Percentiles rank a stretch among this genome's conserved stretches.
Conservation (phyloP, 73 alveolate genomes). For the Urostyla sp. region DNA sequence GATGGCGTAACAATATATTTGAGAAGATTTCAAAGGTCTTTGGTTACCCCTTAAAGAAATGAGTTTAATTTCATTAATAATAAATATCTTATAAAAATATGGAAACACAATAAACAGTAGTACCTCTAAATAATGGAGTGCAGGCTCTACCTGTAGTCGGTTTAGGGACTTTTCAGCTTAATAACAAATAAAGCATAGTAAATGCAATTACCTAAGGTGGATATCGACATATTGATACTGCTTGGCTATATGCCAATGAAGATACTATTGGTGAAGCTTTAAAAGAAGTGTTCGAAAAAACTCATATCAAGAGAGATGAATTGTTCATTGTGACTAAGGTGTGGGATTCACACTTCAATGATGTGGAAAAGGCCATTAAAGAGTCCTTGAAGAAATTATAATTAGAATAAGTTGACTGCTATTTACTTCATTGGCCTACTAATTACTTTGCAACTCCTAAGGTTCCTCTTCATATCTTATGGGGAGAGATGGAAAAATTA, state of each 20-base stretch:
- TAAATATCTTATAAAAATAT: background rate
- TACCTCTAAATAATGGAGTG: conserved; percentile 49
- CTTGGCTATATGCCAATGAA: conserved; percentile 70
- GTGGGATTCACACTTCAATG: conserved; percentile 54
- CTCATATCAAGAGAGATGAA: conserved; percentile 69
- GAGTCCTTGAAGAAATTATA: conserved; percentile 66
- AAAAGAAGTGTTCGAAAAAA: conserved; percentile 49
- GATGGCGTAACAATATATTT: conserved; percentile 46
- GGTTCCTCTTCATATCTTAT: conserved; percentile 34
- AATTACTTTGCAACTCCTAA: conserved; percentile 51
- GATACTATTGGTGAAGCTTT: conserved; percentile 71
- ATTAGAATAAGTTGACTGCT: conserved; percentile 78
- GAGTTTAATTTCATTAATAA: background rate
- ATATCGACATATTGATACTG: conserved; percentile 76
- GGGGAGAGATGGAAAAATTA: conserved; percentile 70
- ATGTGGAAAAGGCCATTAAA: conserved; percentile 62
- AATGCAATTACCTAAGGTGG: conserved; percentile 58
- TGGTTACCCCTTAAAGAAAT: conserved; percentile 42
- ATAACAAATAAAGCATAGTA: conserved; percentile 27
- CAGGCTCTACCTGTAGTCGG: conserved; percentile 69
- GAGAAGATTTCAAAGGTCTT: conserved; percentile 54
- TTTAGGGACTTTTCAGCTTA: conserved; percentile 56
- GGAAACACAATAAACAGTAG: conserved; percentile 1
- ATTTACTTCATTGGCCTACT: conserved; percentile 80
- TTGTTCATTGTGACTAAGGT: conserved; percentile 63